phyloP scores from a whole-genome alignment of 2,329 filamentous ascomycete species.

The Aspergillaceae sp. region DNA sequence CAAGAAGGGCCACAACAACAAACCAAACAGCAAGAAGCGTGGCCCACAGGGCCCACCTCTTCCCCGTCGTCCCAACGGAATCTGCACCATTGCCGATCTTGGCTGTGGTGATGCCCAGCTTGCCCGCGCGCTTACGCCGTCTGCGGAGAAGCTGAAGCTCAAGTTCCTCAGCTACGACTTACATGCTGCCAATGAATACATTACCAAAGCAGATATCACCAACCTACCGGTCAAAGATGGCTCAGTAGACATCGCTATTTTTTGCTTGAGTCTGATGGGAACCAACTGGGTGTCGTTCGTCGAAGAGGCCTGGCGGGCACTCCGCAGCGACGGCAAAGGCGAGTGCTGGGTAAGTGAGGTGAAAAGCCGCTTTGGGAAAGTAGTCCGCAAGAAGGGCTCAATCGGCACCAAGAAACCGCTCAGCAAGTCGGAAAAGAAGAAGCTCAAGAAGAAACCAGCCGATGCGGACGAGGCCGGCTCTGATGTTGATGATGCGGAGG shows the following conservation, averaged over 20 bases:
- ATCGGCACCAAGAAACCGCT: constrained; percentile 29
- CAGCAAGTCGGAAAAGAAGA: constrained; percentile 37
- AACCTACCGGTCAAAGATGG: constrained; percentile 67
- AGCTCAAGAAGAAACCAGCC: constrained; percentile 41
- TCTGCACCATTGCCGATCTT: constrained; percentile 76
- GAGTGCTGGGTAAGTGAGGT: constrained; percentile 98
- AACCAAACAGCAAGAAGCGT: constrained; percentile 22
- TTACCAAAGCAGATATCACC: constrained; percentile 84
- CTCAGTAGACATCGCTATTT: constrained; percentile 77
- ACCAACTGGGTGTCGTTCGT: constrained; percentile 97
- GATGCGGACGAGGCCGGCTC: constrained; percentile 35
- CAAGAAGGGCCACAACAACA: constrained; percentile 32
- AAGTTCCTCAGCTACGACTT: constrained; percentile 80
- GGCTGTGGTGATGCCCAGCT: constrained; percentile 89
- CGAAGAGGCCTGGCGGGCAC: constrained; percentile 85
- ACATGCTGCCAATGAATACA: constrained; percentile 63
- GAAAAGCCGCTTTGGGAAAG: constrained; percentile 75
- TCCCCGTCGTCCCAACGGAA: constrained; percentile 58
- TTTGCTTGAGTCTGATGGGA: constrained; percentile 96
- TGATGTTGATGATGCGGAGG: constrained; percentile 42
- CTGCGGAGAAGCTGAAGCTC: constrained; percentile 59
- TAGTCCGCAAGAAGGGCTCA: constrained; percentile 37
- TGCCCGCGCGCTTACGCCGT: constrained; percentile 53
- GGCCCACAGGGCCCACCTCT: constrained; percentile 41
- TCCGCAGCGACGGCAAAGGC: constrained; percentile 72